These are phyloP conservation scores for Paramecium primaurelia DNA, from an alignment of 73 alveolate genomes.

Conservation along the genomic window DNA sequence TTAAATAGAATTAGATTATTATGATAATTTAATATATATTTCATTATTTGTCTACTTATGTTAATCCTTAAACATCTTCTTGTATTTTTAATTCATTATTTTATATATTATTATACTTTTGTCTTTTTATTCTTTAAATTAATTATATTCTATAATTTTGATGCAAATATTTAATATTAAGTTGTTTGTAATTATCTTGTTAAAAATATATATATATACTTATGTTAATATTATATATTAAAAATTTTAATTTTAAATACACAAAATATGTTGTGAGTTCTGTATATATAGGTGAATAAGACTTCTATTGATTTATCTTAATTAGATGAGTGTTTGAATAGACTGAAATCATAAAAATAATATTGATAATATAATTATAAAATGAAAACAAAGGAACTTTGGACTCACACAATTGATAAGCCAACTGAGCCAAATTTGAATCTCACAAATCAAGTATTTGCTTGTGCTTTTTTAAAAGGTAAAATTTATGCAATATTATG, in stretches of 20 bases:
- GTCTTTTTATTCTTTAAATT: no score
- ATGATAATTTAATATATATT: neutral
- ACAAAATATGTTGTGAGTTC: neutral
- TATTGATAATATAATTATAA: neutral
- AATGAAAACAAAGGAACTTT: constrained; percentile 4
- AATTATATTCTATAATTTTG: no score
- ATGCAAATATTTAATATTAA: no score
- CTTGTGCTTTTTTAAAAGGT: constrained; percentile 19
- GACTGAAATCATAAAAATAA: neutral
- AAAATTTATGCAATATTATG: neutral
- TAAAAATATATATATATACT: no score
- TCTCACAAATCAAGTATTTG: constrained; percentile 34
- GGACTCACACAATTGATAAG: neutral
- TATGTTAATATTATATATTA: no score
- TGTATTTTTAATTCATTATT: no score
- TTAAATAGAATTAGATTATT: neutral
- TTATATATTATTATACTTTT: no score
- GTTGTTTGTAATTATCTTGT: neutral
- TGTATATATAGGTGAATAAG: neutral
- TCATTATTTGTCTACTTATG: neutral
- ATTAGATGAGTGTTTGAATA: neutral
- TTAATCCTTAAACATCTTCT: no score
- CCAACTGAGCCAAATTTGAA: neutral
- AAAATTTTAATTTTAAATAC: neutral
- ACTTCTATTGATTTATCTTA: neutral